Evolutionary conservation across 2,329 filamentous ascomycete genomes (phyloP).

Genomic region (Calonectria hawksworthii): DNA sequence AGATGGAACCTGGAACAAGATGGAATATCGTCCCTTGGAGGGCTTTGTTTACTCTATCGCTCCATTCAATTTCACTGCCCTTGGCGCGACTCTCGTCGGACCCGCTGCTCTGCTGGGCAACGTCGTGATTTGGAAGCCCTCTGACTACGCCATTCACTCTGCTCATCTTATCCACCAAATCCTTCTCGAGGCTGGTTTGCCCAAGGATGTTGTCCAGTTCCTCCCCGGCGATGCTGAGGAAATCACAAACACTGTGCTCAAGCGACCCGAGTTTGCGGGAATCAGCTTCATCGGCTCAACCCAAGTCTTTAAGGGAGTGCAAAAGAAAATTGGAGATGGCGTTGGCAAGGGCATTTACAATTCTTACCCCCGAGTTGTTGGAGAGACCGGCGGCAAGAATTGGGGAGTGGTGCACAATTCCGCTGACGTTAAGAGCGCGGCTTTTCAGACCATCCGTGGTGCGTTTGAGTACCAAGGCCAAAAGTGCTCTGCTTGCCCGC

Average conservation of each 20-base stretch:
- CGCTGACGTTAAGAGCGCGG: constrained; percentile 74
- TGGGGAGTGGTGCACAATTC: background rate
- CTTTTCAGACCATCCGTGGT: constrained; percentile 83
- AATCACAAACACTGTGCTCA: background rate
- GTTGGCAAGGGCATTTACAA: background rate
- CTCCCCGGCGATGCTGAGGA: background rate
- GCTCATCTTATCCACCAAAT: constrained; percentile 4
- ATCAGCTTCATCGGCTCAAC: background rate
- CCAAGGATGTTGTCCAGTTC: background rate
- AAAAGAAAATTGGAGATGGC: constrained; percentile 3
- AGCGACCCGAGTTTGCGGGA: background rate
- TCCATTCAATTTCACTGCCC: constrained; percentile 85
- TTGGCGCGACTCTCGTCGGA: background rate
- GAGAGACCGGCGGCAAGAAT: constrained; percentile 1
- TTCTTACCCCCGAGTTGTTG: background rate
- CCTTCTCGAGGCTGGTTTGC: background rate
- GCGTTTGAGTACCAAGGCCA: constrained; percentile 93
- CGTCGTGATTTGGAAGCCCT: background rate
- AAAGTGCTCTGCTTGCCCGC: constrained; percentile 88
- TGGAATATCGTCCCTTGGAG: constrained; percentile 60
- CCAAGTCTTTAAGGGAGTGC: background rate
- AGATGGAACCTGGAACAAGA: constrained; percentile 1
- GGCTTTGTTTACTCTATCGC: constrained; percentile 94
- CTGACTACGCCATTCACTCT: background rate
- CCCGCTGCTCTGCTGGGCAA: background rate